Evolutionary conservation across 2,329 filamentous ascomycete species (phyloP).

Genomic region (Aspergillus caelatus): DNA sequence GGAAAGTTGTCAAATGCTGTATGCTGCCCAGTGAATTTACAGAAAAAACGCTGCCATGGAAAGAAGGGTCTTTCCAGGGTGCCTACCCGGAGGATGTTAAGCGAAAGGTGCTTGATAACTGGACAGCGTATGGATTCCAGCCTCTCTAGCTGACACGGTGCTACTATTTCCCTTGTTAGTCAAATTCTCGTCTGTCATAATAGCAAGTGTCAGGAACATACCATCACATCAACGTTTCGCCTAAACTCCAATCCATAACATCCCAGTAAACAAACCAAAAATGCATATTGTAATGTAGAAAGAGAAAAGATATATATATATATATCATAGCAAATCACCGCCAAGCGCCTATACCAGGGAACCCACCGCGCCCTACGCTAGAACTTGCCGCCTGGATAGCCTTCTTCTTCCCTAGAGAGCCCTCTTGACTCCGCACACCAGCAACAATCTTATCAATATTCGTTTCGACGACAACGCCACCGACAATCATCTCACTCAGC

Average conservation of each 20-base stretch:
- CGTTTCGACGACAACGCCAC: slow-evolving; percentile 92
- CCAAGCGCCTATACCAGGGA: slow-evolving; percentile 45
- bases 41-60: neutral
- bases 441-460: slow-evolving; percentile 84
- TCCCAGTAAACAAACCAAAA: neutral
- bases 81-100: slow-evolving; percentile 2
- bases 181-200: neutral
- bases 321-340: slow-evolving; percentile 27
- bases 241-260: neutral
- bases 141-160: neutral
- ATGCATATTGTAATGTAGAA: neutral
- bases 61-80: neutral
- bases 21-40: neutral
- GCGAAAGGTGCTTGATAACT: neutral
- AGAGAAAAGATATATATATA: neutral
- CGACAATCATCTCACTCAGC: slow-evolving; percentile 90
- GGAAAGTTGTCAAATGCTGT: slow-evolving; percentile 2
- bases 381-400: slow-evolving; percentile 47
- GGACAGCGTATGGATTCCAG: slow-evolving; percentile 2
- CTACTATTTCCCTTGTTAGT: neutral
- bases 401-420: slow-evolving; percentile 45
- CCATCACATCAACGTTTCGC: neutral
- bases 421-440: slow-evolving; percentile 67
- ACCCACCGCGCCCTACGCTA: slow-evolving; percentile 38
- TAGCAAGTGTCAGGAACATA: neutral